phyloP scores from a whole-genome alignment of 495 filamentous ascomycete genomes.

The Trichocladium antarcticum region DNA sequence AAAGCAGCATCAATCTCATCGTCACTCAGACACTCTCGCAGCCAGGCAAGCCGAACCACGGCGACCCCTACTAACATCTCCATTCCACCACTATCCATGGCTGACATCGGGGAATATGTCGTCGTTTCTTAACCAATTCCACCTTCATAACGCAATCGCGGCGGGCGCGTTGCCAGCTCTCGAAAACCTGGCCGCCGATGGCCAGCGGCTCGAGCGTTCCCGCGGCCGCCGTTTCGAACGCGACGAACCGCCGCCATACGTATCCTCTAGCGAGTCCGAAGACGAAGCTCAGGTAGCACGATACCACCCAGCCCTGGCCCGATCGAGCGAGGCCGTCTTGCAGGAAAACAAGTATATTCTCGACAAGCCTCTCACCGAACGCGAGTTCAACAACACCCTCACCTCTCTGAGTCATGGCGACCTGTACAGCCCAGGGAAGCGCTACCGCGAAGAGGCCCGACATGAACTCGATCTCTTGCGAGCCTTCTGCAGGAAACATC shows the following conservation, averaged over 20 bases:
- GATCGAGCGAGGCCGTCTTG: neutral
- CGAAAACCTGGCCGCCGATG: neutral
- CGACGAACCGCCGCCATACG: slow-evolving; percentile 1
- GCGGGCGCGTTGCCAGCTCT: neutral
- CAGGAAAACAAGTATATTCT: neutral
- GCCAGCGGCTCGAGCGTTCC: neutral
- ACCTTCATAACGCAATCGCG: neutral
- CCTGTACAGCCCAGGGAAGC: neutral
- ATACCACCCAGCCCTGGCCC: neutral
- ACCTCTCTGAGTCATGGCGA: neutral
- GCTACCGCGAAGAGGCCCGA: neutral
- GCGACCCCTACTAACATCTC: too few species aligned
- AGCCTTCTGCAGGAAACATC: too few species aligned
- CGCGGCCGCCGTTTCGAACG: neutral
- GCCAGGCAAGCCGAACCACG: too few species aligned
- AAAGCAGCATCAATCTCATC: too few species aligned
- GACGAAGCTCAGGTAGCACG: neutral
- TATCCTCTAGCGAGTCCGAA: neutral
- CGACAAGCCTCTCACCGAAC: neutral
- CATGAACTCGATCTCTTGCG: too few species aligned
- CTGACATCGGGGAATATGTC: neutral
- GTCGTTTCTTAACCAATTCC: neutral
- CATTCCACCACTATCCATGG: too few species aligned
- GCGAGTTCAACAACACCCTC: neutral
- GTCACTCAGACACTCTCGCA: too few species aligned